Conservation (phyloP, 2,329 filamentous ascomycete genomes). For the Fusarium sambucinum region DNA sequence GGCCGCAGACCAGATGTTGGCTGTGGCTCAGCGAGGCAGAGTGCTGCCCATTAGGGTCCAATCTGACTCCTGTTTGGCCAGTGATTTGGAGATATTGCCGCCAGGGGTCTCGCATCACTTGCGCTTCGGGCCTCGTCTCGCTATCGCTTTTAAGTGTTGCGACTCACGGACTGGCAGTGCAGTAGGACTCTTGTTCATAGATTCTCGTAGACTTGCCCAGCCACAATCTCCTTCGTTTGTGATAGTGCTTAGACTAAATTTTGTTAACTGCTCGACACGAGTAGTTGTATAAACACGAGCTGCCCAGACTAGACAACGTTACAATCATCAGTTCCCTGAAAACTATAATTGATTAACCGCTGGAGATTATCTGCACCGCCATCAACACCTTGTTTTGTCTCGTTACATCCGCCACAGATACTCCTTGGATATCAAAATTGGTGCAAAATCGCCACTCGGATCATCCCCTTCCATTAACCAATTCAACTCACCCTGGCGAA, state of each 20-base stretch:
- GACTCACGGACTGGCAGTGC: conserved; percentile 27
- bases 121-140: conserved; percentile 31
- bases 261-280: not conserved
- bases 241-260: conserved; percentile 1
- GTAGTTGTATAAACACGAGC: conserved; percentile 35
- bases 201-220: conserved; percentile 5
- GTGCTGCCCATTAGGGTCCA: conserved; percentile 20
- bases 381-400: conserved; percentile 13
- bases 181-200: conserved; percentile 15
- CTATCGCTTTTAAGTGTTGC: conserved; percentile 11
- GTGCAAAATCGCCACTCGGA: conserved; percentile 43
- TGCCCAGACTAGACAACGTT: not conserved
- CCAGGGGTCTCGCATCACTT: conserved; percentile 23
- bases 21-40: conserved; percentile 43
- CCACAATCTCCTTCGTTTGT: conserved; percentile 5
- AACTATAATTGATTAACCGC: conserved; percentile 9
- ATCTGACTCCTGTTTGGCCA: conserved; percentile 25
- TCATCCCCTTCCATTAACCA: conserved; percentile 2
- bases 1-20: conserved; percentile 7
- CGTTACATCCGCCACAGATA: conserved; percentile 36
- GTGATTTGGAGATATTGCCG: conserved; percentile 34
- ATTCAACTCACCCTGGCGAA: conserved; percentile 15
- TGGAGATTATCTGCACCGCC: conserved; percentile 25
- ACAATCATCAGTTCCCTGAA: not conserved
- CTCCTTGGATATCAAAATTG: conserved; percentile 38